Evolutionary conservation across 176 grass and related monocot species (phyloP).

Genomic region (Triticum timopheevii): DNA sequence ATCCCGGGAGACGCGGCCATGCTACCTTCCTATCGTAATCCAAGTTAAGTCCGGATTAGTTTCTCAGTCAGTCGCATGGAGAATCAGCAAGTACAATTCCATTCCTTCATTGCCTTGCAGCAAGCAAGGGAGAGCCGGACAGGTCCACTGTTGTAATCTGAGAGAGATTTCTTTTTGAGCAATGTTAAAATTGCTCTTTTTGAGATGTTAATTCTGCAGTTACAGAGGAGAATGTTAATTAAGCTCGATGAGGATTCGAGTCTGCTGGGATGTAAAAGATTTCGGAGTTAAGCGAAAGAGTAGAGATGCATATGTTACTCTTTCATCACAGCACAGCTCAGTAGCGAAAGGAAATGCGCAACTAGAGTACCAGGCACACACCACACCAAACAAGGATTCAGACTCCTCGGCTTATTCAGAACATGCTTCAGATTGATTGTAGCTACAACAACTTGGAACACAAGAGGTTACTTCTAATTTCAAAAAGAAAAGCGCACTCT

Average conservation of each 20-base stretch:
- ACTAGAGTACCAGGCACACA: conserved; percentile 5
- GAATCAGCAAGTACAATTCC: background rate
- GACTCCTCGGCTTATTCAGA: conserved; percentile 15
- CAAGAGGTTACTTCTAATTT: background rate
- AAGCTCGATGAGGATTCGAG: background rate
- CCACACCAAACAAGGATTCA: conserved; percentile 33
- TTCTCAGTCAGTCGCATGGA: background rate
- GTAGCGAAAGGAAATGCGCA: conserved; percentile 8
- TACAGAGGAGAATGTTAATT: conserved; percentile 22
- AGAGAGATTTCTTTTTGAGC: background rate
- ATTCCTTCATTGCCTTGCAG: background rate
- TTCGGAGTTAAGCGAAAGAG: background rate
- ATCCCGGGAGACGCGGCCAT: conserved; percentile 7
- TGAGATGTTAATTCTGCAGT: background rate
- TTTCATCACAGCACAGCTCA: background rate
- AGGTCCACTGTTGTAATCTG: background rate
- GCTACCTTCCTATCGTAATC: conserved; percentile 25
- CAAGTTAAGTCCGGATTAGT: background rate
- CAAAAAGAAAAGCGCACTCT: background rate
- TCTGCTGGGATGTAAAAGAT: conserved; percentile 9
- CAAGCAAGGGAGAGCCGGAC: background rate
- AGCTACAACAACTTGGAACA: conserved; percentile 16
- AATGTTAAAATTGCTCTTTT: too few relatives aligned
- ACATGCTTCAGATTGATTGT: conserved; percentile 37
- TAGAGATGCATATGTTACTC: background rate